Conservation (phyloP, 208 protist species). For the Trypanosoma caninum region DNA sequence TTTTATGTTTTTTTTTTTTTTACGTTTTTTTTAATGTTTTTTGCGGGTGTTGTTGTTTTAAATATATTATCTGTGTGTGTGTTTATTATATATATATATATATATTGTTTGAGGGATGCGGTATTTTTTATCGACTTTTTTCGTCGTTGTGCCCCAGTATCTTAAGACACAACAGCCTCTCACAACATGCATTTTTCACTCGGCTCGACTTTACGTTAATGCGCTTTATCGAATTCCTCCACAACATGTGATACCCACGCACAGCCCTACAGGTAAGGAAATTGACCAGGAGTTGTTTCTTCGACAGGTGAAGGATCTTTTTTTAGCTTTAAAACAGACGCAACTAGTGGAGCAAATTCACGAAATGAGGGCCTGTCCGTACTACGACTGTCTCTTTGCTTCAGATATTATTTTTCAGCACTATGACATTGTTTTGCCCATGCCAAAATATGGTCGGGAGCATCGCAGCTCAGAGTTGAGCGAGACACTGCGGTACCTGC, state of each 20-base stretch:
- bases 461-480: constrained; percentile 72
- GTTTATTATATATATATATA: constrained; percentile 3
- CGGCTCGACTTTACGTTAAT: constrained; percentile 60
- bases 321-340: constrained; percentile 54
- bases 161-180: no score
- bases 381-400: constrained; percentile 79
- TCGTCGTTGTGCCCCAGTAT: no score
- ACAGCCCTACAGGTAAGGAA: constrained; percentile 62
- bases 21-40: constrained; percentile 7
- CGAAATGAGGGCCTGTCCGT: constrained; percentile 80
- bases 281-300: constrained; percentile 73
- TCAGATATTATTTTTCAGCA: constrained; percentile 81
- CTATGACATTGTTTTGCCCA: constrained; percentile 75
- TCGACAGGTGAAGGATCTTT: constrained; percentile 59
- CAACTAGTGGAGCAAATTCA: constrained; percentile 73
- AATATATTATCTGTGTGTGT: constrained; percentile 8
- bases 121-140: neutral
- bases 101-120: constrained; percentile 9
- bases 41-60: neutral
- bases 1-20: neutral
- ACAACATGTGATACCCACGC: constrained; percentile 61
- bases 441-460: constrained; percentile 84
- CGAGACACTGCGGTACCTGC: constrained; percentile 87
- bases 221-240: constrained; percentile 72
- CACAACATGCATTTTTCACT: constrained; percentile 10